Evolutionary conservation across 1,284 basidiomycete genomes (phyloP), one percentile per base, ranked within the genome.

Genomic region (Taiwanofungus camphoratus): DNA sequence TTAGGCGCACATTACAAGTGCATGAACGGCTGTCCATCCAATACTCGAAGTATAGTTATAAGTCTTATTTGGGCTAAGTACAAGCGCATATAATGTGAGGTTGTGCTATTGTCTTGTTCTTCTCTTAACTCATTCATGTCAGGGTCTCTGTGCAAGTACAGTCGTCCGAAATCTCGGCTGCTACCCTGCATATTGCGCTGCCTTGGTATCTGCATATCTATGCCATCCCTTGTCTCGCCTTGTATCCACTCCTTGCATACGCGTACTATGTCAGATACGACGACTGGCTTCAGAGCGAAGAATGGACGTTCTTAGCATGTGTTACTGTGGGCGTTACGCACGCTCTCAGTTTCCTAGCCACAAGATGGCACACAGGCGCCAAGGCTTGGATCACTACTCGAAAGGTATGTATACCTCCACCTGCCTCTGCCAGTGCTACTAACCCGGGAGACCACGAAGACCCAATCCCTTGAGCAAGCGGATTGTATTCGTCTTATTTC

Each of bases 281-380:
- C 57, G 75, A 92, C 58, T 93, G 89, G 84, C 67, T 95, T 44
- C 77, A 84, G 61, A 93, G 90, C 53, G 94, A 96, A 64, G 90
- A 94, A 62, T 95, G 90, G 89, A 94, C 95, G 0, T 99, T 99
- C 60, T 76, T 99, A 36, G 90, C 86, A 39, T 93, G 88, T 53
- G 87, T 95, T 15, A 69, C 81, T 9, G 78, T 99, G 7, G 85
- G 90, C 27, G 83, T 82, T 11, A 80, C 85, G 2, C 96, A 99
- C 65, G 92, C 92, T 1, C 76, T 99, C 44, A 92, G 87, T 59
- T 99, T 94, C 68, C 73, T 99, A 39, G 71, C 87, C 32, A 99
- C 95, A 0, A 80, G 81, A 52, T 99, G 95, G 95, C 93, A 82
- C 61, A 79, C 88, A 16, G 77, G 73, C 27, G 83, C 90, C 38